phyloP scores from a whole-genome alignment of 2,329 filamentous ascomycete species.

The Fusarium falciforme region DNA sequence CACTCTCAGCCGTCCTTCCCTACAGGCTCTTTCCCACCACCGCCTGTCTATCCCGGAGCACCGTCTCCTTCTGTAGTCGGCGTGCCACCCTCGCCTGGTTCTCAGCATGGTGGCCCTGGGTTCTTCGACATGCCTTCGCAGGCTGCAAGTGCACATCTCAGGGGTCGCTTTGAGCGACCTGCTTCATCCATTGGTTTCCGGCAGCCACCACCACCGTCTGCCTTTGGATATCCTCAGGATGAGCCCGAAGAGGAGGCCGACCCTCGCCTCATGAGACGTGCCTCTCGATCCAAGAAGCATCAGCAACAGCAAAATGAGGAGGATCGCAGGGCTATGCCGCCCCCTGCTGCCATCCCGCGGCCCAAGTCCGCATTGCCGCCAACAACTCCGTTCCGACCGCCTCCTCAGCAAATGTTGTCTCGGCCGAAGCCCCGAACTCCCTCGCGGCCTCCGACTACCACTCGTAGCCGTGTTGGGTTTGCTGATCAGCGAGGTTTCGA shows the following conservation, averaged over 20 bases:
- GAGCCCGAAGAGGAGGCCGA: constrained; percentile 57
- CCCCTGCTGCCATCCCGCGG: constrained; percentile 53
- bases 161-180: constrained; percentile 51
- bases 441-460: constrained; percentile 46
- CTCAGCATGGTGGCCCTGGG: constrained; percentile 36
- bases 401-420: constrained; percentile 41
- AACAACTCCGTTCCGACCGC: constrained; percentile 45
- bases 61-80: constrained; percentile 42
- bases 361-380: constrained; percentile 50
- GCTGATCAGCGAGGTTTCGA: constrained; percentile 48
- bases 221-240: constrained; percentile 51
- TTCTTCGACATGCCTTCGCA: constrained; percentile 48
- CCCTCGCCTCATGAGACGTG: constrained; percentile 52
- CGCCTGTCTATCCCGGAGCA: constrained; percentile 41
- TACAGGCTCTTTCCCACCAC: constrained; percentile 49
- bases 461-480: constrained; percentile 49
- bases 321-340: constrained; percentile 62
- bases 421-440: constrained; percentile 48
- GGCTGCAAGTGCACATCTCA: constrained; percentile 46
- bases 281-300: constrained; percentile 56
- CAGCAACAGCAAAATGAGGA: constrained; percentile 49
- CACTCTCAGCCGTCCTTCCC: constrained; percentile 36
- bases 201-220: constrained; percentile 39
- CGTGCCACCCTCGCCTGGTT: constrained; percentile 45
- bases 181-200: constrained; percentile 56